Evolutionary conservation across 73 alveolate genomes (phyloP), one percentile per base, ranked within the genome.

Genomic region (Paramecium primaurelia): DNA sequence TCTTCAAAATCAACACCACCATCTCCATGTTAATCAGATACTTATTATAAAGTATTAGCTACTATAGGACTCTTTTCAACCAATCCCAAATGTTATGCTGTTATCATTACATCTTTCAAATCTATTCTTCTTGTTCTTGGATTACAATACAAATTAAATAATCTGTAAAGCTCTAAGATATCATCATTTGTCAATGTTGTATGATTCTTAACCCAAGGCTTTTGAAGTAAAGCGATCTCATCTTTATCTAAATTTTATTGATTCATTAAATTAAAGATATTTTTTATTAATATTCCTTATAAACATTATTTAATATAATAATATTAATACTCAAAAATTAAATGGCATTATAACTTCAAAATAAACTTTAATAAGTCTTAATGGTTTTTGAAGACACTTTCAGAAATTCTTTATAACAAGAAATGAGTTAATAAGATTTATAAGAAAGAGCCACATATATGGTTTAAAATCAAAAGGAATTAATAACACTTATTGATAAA

Each of bases 61-160:
- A 80, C 75, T 9, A 80, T 80, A 0, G 75, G 47, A 44, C 20
- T 25, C 58, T 80, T 80, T 4, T n/a, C 47, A 0, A 32, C n/a
- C 16, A 80, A 80, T 42, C 75, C 91, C 32, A 80, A 44, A 1
- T 34, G 12, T 11, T 47, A 16, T 32, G 91, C 91, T 80, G 91
- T 80, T 38, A 80, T 42, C 77, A 80, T 25, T 18, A 80, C 34
- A 47, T 80, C 91, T 22, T 42, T 80, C 22, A 80, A 20, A 80
- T 80, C 91, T 14, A 44, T 42, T 80, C 91, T 80, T 42, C 58
- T 40, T 10, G 91, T 80, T 80, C 91, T 42, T n/a, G 77, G 91
- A 80, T 80, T 58, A 36, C 64, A 34, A 80, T 80, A 80, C 77
- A 80, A 49, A 28, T 42, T 26, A 80, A 80, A 80, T 14, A 80